Evolutionary conservation across 2,329 filamentous ascomycete species (phyloP).

Genomic region (Malbranchea zuffiana): DNA sequence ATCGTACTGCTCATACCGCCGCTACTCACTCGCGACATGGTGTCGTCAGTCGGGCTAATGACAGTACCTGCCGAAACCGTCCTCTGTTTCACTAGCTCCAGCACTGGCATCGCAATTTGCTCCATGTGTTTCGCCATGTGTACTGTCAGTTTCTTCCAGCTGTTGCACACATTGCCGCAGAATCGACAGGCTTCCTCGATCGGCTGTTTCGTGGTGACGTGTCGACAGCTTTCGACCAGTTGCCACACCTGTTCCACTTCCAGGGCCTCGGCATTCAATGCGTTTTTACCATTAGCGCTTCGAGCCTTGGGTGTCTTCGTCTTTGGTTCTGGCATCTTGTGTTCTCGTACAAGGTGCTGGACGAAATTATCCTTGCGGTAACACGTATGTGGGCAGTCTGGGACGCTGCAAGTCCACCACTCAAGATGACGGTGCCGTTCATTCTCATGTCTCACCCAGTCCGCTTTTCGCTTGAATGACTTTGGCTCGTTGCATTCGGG

Average conservation of each 20-base stretch:
- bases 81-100: conserved; percentile 41
- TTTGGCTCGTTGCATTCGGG: conserved; percentile 71
- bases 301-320: conserved; percentile 56
- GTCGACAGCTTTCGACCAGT: conserved; percentile 66
- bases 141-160: conserved; percentile 90
- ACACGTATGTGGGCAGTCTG: conserved; percentile 71
- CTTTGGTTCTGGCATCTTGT: conserved; percentile 75
- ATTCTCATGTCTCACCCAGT: conserved; percentile 91
- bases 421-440: conserved; percentile 82
- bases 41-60: conserved; percentile 8
- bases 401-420: conserved; percentile 77
- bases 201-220: conserved; percentile 54
- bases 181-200: conserved; percentile 76
- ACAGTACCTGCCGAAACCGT: conserved; percentile 27
- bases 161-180: conserved; percentile 67
- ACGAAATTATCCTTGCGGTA: conserved; percentile 87
- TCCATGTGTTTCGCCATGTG: conserved; percentile 93
- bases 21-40: too few relatives aligned
- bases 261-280: conserved; percentile 16
- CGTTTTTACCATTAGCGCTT: conserved; percentile 43
- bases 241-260: conserved; percentile 58
- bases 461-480: conserved; percentile 88
- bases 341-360: conserved; percentile 82
- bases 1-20: too few relatives aligned
- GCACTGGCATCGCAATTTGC: conserved; percentile 71